Base-by-base conservation (phyloP, 2,329 filamentous ascomycete species). In the Cytospora chrysosperma region DNA sequence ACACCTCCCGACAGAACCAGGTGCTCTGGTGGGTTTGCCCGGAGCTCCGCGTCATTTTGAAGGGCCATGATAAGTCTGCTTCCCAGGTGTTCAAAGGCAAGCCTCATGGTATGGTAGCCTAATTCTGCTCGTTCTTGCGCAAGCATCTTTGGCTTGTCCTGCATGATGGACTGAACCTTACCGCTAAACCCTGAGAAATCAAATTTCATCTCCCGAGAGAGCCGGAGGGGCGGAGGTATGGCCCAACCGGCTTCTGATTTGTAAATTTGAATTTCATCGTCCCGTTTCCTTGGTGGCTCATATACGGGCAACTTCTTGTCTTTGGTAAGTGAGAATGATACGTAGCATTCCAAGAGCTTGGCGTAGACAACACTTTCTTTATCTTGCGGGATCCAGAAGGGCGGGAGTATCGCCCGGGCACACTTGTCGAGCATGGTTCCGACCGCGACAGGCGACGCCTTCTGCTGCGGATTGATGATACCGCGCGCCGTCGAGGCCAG, bases 1-100 rank as follows among this genome's bases (percentile, higher is more conserved):
- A 99, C 95, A 27, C 95, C 95, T 32, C 95, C 95, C 47, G 92
- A 90, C 4, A 98, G 83, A 12, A 98, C 92, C 5, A 98, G 78
- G 0, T 88, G 88, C 10, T 77, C 75, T 9, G 88, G 76, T 49
- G 73, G n/a, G 17, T 47, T 12, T 21, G 58, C 56, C 28, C 37
- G 19, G 24, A 62, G 65, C 32, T 64, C 52, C 40, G 62, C 49
- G 49, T 66, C 40, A 21, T 28, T 72, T 15, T 76, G 71, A 12
- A 97, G 78, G 0, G 85, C 89, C 51, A 95, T 79, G 17, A 94
- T 74, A 2, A 95, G 82, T 12, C 94, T 85, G 67, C 87, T 89
- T 1, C 86, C 88, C 28, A 98, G 80, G 77, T 98, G 94, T 74
- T 97, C 92, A 73, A 98, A 99, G 19, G 89, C 87, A 2, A 93